Percentiles rank a stretch among this genome's conserved stretches.
Conservation (phyloP, 2,329 filamentous ascomycete genomes). For the Alternaria gansuensis region DNA sequence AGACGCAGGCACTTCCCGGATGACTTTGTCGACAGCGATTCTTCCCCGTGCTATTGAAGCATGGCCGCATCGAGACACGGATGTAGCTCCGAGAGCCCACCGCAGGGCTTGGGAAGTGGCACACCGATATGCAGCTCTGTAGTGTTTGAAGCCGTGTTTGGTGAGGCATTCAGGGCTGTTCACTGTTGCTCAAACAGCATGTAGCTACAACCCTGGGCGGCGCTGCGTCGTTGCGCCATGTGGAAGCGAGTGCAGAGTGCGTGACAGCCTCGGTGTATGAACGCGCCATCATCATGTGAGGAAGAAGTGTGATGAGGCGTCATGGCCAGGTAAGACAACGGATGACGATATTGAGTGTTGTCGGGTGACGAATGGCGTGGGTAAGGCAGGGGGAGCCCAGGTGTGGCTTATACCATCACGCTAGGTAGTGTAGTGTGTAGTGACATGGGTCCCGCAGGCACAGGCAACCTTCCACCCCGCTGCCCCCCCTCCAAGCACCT, state of each 20-base stretch:
- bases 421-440: not conserved
- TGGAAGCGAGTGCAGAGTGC: not conserved
- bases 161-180: not conserved
- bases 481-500: slow-evolving; percentile 19
- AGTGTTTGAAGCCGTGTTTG: not conserved
- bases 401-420: not conserved
- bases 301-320: not conserved
- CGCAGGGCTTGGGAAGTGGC: not conserved
- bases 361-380: slow-evolving; percentile 1
- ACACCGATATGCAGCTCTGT: not conserved
- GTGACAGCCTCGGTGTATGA: not conserved
- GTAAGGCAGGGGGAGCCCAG: not conserved
- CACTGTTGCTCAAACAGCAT: not conserved
- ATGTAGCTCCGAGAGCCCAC: not conserved
- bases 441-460: not conserved
- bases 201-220: not conserved
- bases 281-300: slow-evolving; percentile 5
- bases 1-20: not conserved
- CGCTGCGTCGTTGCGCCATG: not conserved
- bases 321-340: not conserved
- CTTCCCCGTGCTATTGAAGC: not conserved
- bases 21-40: not conserved
- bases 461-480: slow-evolving; percentile 17
- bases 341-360: slow-evolving; percentile 9
- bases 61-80: not conserved